Evolutionary conservation across 1,139 yeast species (phyloP).

Genomic region (Kurtzmaniella quercitrusa): DNA sequence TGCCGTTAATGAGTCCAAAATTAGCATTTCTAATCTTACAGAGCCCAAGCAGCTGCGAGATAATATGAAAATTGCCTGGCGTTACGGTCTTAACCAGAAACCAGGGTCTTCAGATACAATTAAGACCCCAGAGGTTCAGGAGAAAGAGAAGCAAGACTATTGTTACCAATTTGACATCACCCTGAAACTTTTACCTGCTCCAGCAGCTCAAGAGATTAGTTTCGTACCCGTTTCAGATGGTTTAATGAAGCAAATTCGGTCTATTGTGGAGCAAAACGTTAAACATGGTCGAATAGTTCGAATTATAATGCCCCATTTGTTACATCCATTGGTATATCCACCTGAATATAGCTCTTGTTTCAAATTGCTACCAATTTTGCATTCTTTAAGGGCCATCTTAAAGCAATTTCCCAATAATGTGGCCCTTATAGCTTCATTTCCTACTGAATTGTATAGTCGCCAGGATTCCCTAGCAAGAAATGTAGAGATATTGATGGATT

Average conservation of each 20-base stretch:
- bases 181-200: constrained; percentile 61
- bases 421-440: constrained; percentile 49
- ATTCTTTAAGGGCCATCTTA: constrained; percentile 52
- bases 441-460: constrained; percentile 67
- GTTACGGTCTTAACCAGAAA: constrained; percentile 61
- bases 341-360: constrained; percentile 47
- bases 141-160: constrained; percentile 21
- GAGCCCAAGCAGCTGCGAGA: constrained; percentile 15
- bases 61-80: constrained; percentile 83
- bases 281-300: constrained; percentile 48
- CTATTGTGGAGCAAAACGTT: constrained; percentile 33
- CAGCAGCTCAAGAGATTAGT: constrained; percentile 58
- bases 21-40: constrained; percentile 65
- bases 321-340: constrained; percentile 75
- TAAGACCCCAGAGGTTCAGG: not conserved
- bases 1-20: constrained; percentile 53
- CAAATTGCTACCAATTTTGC: constrained; percentile 58
- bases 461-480: constrained; percentile 43
- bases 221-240: constrained; percentile 38
- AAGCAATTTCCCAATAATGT: constrained; percentile 45
- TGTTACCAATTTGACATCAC: constrained; percentile 76
- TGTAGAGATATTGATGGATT: constrained; percentile 62
- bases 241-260: constrained; percentile 37
- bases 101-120: constrained; percentile 8
- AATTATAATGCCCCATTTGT: constrained; percentile 66